Evolutionary conservation across 257 asterid genomes (phyloP).

Genomic region (Jaltomata sinuosa): DNA sequence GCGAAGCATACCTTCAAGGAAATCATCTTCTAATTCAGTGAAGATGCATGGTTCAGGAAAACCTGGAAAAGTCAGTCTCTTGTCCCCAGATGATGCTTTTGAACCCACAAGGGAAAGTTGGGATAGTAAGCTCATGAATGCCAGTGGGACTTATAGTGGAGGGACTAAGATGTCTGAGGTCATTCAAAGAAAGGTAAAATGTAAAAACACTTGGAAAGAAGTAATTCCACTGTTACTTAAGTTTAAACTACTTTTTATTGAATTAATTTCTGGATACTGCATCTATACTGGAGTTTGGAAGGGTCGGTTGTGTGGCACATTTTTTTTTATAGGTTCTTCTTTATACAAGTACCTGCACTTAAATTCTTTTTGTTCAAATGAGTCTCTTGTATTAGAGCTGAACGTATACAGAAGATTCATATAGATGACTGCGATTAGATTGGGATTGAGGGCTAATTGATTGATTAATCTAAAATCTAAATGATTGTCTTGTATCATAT

Average conservation of each 20-base stretch:
- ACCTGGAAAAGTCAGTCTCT: constrained; percentile 41
- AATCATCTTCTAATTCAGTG: constrained; percentile 24
- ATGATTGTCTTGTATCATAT: neutral
- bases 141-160: constrained; percentile 38
- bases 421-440: neutral
- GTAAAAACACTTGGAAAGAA: constrained; percentile 23
- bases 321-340: neutral
- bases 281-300: neutral
- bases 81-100: constrained; percentile 39
- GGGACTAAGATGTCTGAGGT: constrained; percentile 68
- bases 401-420: neutral
- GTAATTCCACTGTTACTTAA: neutral
- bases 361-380: neutral
- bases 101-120: constrained; percentile 45
- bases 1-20: constrained; percentile 45
- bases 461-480: neutral
- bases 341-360: neutral
- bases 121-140: constrained; percentile 43
- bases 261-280: neutral
- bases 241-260: neutral
- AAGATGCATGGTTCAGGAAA: constrained; percentile 38
- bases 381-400: neutral
- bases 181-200: constrained; percentile 69
- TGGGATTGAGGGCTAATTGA: neutral
- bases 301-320: neutral